These are phyloP conservation scores for Beauveria bassiana DNA, from an alignment of 2,329 filamentous ascomycete genomes.

Conservation along the genomic window DNA sequence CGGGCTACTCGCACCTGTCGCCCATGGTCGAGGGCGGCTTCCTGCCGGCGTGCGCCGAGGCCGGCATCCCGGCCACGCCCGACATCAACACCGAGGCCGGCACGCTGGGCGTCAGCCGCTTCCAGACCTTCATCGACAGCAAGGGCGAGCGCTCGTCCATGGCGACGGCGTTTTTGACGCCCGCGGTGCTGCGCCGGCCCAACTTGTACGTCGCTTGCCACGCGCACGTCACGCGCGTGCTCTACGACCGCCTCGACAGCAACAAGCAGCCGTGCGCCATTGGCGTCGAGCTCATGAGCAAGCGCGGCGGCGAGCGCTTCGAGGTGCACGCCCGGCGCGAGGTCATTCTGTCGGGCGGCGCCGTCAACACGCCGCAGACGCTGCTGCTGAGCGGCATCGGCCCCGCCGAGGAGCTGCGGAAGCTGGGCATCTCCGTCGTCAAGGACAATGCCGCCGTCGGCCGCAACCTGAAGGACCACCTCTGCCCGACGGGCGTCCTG, in stretches of 20 bases:
- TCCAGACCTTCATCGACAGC: conserved; percentile 16
- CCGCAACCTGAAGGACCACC: conserved; percentile 35
- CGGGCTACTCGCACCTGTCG: conserved; percentile 14
- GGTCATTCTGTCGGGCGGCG: conserved; percentile 38
- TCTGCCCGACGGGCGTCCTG: conserved; percentile 12
- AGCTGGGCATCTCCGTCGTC: conserved; percentile 41
- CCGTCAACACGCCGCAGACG: conserved; percentile 36
- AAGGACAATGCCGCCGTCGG: conserved; percentile 55
- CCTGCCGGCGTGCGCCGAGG: conserved; percentile 13
- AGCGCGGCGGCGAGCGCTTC: conserved; percentile 10
- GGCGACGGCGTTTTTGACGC: conserved; percentile 15
- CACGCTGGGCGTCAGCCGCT: conserved; percentile 13
- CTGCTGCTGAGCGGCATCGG: conserved; percentile 38
- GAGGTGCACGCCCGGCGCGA: conserved; percentile 30
- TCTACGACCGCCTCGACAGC: conserved; percentile 13
- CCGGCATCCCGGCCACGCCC: conserved; percentile 10
- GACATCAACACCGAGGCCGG: conserved; percentile 15
- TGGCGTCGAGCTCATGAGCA: conserved; percentile 14
- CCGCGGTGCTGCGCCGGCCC: conserved; percentile 13
- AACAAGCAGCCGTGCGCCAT: conserved; percentile 11
- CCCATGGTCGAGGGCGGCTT: conserved; percentile 14
- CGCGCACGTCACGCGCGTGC: conserved; percentile 14
- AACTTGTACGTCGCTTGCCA: conserved; percentile 15
- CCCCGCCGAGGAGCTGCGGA: conserved; percentile 27
- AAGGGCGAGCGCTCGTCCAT: conserved; percentile 16